phyloP scores from a whole-genome alignment of 495 filamentous ascomycete genomes.

The Oleoguttula mirabilis region DNA sequence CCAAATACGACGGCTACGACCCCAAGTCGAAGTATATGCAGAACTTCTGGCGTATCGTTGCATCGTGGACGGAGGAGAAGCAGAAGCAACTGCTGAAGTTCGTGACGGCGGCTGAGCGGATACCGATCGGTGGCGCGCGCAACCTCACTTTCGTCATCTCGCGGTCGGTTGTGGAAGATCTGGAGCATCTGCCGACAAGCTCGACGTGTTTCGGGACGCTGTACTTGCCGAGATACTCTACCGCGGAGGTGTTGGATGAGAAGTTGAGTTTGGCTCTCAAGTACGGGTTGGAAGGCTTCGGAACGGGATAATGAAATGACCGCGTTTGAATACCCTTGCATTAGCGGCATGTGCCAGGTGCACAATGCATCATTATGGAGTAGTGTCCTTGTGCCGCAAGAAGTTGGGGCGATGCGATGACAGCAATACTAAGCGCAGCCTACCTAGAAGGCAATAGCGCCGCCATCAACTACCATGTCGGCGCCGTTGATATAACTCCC shows the following conservation, averaged over 20 bases:
- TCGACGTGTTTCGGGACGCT: constrained; percentile 85
- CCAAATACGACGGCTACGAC: constrained; percentile 64
- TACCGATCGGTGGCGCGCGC: constrained; percentile 71
- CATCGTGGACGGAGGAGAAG: constrained; percentile 49
- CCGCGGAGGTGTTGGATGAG: constrained; percentile 52
- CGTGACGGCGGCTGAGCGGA: constrained; percentile 81
- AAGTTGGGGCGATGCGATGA: too few species aligned
- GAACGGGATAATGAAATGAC: constrained; percentile 34
- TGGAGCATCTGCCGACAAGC: constrained; percentile 54
- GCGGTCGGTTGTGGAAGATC: constrained; percentile 46
- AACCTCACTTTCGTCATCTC: constrained; percentile 74
- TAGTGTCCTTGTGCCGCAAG: too few species aligned
- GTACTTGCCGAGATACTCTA: constrained; percentile 69
- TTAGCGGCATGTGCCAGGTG: too few species aligned
- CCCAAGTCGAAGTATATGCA: constrained; percentile 51
- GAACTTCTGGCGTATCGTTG: constrained; percentile 76
- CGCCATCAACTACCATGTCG: constrained; percentile 49
- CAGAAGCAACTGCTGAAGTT: constrained; percentile 74
- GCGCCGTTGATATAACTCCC: constrained; percentile 58
- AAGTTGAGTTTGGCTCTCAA: constrained; percentile 72
- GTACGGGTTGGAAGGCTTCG: constrained; percentile 80
- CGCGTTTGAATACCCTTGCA: too few species aligned
- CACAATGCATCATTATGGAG: too few species aligned
- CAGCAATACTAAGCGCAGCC: too few species aligned
- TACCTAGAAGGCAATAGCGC: constrained; percentile 9